Base-by-base conservation (phyloP, 176 grass and related monocot species). In the Triticum dicoccoides region DNA sequence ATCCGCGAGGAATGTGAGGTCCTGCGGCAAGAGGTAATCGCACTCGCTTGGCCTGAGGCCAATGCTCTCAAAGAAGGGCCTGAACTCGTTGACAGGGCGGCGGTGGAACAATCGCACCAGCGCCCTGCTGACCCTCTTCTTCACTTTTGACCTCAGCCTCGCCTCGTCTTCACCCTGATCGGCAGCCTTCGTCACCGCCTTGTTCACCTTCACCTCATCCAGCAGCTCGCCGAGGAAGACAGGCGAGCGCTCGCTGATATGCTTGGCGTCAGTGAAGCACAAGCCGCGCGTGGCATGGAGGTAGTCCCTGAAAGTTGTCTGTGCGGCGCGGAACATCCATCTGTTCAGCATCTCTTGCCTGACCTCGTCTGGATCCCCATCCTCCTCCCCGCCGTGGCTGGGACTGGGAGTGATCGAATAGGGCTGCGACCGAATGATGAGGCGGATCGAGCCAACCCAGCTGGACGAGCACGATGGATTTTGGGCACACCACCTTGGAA, bases 21-120 rank as follows among this genome's bases (percentile, higher is more conserved):
- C 77, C 32, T 37, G 69, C 78, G 84, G 92, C 72, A 94, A 78
- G 34, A 91, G 78, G 47, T 69, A 18, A 34, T 77, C 49, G 17
- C 77, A 84, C 34, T 94, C 84, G n/a, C 25, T 25, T 7, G 63
- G 76, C 14, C 65, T 81, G 9, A 94, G 65, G 73, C 89, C 92
- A 15, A 94, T 91, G 65, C 92, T 91, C 84, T 94, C 87, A 3
- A 94, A 82, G 89, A 94, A 94, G 1, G 89, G 92, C 77, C 87
- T 89, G 51, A 91, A 90, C 69, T 93, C 92, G 5, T 93, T 90
- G 77, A 94, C 78, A 5, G 92, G 92, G 42, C 82, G 27, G 77
- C 86, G 91, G 13, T 44, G 33, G 44, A 94, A 89, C 39, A 87
- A 80, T 7, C 77, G 83, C 34, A 18, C 38, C 62, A 91, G 66